Evolutionary conservation across 1,139 yeast species (phyloP).

Genomic region (Arxiozyma slooffiae): DNA sequence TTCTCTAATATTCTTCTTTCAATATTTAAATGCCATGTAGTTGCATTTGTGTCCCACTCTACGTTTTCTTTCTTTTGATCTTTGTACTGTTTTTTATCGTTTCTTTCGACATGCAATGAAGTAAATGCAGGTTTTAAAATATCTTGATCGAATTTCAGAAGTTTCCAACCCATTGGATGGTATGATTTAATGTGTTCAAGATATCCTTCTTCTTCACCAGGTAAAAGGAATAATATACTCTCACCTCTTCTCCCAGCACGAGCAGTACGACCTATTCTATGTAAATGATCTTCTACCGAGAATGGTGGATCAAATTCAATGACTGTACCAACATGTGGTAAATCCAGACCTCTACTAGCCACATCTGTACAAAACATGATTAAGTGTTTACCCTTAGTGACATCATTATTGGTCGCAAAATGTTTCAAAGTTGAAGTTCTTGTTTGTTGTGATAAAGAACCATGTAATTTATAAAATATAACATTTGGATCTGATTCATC

Average conservation of each 20-base stretch:
- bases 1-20: conserved; percentile 84
- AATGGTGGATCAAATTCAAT: conserved; percentile 65
- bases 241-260: conserved; percentile 60
- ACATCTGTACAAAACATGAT: conserved; percentile 77
- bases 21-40: conserved; percentile 87
- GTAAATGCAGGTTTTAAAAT: conserved; percentile 54
- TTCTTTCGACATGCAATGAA: conserved; percentile 33
- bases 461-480: conserved; percentile 72
- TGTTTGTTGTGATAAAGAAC: conserved; percentile 73
- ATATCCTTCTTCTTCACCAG: conserved; percentile 83
- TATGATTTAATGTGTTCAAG: conserved; percentile 45
- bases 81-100: conserved; percentile 18
- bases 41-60: conserved; percentile 87
- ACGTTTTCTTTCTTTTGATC: conserved; percentile 29
- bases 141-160: conserved; percentile 43
- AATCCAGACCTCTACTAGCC: conserved; percentile 63
- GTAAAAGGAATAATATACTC: conserved; percentile 66
- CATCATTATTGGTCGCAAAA: conserved; percentile 39
- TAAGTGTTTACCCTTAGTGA: conserved; percentile 39
- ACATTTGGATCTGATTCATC: conserved; percentile 34
- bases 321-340: conserved; percentile 56
- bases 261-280: conserved; percentile 67
- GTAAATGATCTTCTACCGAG: conserved; percentile 60
- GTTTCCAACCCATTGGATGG: conserved; percentile 58
- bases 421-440: conserved; percentile 68